Conservation (phyloP, 2,329 filamentous ascomycete species). For the Leptodontidium sp. region DNA sequence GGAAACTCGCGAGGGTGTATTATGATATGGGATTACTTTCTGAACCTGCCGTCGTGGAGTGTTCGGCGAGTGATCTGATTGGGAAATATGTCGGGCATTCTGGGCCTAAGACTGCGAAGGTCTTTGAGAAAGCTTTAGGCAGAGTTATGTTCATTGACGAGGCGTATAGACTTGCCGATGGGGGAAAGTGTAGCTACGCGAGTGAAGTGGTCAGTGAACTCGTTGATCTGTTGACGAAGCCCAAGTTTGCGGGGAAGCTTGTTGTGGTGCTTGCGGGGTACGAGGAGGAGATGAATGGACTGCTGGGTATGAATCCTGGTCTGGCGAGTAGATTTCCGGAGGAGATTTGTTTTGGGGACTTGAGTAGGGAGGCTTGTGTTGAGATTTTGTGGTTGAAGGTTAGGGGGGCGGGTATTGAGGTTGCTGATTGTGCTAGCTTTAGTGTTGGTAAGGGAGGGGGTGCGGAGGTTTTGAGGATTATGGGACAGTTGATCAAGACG, state of each 20-base stretch:
- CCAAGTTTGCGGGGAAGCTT: slow-evolving; percentile 56
- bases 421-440: too few species aligned
- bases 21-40: slow-evolving; percentile 76
- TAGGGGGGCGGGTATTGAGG: slow-evolving; percentile 15
- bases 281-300: slow-evolving; percentile 58
- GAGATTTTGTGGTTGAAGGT: slow-evolving; percentile 29
- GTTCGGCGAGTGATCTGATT: slow-evolving; percentile 71
- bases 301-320: slow-evolving; percentile 59
- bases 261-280: slow-evolving; percentile 64
- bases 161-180: slow-evolving; percentile 59
- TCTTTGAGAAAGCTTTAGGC: slow-evolving; percentile 60
- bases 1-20: slow-evolving; percentile 78
- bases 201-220: slow-evolving; percentile 78
- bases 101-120: slow-evolving; percentile 66
- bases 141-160: slow-evolving; percentile 65
- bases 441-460: background rate
- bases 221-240: slow-evolving; percentile 55
- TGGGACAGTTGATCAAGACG: background rate
- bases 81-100: slow-evolving; percentile 74
- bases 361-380: slow-evolving; percentile 29
- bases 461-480: background rate
- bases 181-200: slow-evolving; percentile 48
- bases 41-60: slow-evolving; percentile 64
- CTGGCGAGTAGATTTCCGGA: slow-evolving; percentile 61
- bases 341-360: slow-evolving; percentile 44